phyloP scores from a whole-genome alignment of 2,329 filamentous ascomycete species.

The Sporothrix curviconia region DNA sequence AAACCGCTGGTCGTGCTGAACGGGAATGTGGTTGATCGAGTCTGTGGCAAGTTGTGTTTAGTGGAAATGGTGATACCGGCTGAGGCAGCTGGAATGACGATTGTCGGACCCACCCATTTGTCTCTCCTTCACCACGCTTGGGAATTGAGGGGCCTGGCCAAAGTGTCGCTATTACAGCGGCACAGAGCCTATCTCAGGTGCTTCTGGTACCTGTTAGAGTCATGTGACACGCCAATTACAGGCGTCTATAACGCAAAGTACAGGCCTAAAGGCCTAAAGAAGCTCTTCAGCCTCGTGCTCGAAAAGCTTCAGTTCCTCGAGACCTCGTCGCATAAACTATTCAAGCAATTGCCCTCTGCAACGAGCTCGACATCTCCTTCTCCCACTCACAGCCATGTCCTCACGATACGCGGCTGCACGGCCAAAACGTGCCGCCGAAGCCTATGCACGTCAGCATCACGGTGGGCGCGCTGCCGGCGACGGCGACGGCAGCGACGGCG shows the following conservation, averaged over 20 bases:
- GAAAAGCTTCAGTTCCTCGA: no score
- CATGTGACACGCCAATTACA: background rate
- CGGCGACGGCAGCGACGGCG: slow-evolving; percentile 38
- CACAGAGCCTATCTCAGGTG: background rate
- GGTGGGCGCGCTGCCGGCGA: slow-evolving; percentile 43
- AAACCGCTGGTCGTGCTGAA: background rate
- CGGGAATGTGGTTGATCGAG: background rate
- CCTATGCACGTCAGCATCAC: slow-evolving; percentile 70
- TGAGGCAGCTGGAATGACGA: slow-evolving; percentile 11
- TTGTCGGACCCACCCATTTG: background rate
- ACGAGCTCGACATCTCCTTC: no score
- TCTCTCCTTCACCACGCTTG: background rate
- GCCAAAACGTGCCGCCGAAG: slow-evolving; percentile 77
- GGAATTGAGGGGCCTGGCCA: slow-evolving; percentile 1
- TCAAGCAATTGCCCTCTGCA: background rate
- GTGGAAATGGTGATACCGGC: no score
- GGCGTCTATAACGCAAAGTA: no score
- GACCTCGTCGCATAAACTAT: background rate
- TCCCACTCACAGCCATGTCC: slow-evolving; percentile 37
- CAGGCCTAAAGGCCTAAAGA: background rate
- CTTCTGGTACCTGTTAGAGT: background rate
- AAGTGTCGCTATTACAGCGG: background rate
- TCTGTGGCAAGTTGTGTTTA: background rate
- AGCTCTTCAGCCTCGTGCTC: slow-evolving; percentile 1
- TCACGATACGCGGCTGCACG: slow-evolving; percentile 60